Evolutionary conservation across 345 rosid genomes (phyloP).

Genomic region (Fremontodendron californicum): DNA sequence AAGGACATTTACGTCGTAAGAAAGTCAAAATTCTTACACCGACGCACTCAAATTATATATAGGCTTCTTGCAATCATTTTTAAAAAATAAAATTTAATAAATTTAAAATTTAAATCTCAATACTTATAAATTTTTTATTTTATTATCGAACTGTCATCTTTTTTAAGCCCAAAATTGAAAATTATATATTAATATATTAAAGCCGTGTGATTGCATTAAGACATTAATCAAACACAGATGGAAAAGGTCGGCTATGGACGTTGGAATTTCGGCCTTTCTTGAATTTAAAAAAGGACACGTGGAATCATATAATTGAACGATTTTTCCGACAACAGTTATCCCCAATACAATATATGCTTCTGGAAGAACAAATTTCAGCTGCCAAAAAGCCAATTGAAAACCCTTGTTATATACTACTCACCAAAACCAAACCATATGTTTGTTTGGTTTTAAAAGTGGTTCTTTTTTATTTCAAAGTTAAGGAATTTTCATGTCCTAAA

Average conservation of each 20-base stretch:
- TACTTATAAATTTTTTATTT: too few species aligned
- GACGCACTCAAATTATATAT: conserved; percentile 3
- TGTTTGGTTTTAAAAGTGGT: not conserved
- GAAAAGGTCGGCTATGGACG: not conserved
- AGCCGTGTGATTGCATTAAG: not conserved
- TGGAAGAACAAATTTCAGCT: not conserved
- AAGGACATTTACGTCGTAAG: not conserved
- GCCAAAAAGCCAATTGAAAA: conserved; percentile 5
- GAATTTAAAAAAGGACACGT: not conserved
- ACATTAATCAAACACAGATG: not conserved
- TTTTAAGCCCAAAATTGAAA: too few species aligned
- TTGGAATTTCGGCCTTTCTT: not conserved
- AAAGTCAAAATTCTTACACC: not conserved
- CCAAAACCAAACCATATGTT: not conserved
- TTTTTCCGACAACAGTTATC: not conserved
- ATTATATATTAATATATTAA: too few species aligned
- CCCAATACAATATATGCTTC: not conserved
- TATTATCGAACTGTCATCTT: too few species aligned
- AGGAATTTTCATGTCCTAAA: not conserved
- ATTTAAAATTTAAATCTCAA: too few species aligned
- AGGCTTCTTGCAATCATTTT: too few species aligned
- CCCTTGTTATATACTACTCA: not conserved
- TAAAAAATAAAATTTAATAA: too few species aligned
- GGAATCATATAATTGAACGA: not conserved
- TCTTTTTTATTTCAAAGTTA: not conserved